These are phyloP conservation scores for Rhizopus microsporus DNA, from an alignment of 371 early-diverging fungal species.

Conservation along the genomic window DNA sequence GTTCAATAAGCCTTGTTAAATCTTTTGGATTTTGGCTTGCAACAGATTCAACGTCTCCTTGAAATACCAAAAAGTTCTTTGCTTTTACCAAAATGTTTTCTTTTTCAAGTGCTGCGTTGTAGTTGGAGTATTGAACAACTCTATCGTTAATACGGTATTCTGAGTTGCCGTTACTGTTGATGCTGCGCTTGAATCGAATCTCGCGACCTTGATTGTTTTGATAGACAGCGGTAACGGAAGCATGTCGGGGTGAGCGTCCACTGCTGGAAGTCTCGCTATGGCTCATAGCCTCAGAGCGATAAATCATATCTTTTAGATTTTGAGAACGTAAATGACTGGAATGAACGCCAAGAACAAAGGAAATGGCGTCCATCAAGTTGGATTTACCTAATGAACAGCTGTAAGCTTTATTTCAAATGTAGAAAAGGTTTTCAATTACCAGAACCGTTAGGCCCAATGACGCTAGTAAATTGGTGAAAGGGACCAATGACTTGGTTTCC, in stretches of 20 bases:
- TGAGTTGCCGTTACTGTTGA: constrained; percentile 73
- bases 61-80: constrained; percentile 98
- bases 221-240: constrained; percentile 82
- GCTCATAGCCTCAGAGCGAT: constrained; percentile 64
- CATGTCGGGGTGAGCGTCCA: constrained; percentile 52
- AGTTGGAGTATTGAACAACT: constrained; percentile 69
- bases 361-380: constrained; percentile 99
- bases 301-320: constrained; percentile 89
- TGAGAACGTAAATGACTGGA: constrained; percentile 86
- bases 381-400: constrained; percentile 80
- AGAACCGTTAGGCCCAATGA: constrained; percentile 99
- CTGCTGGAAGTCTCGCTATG: constrained; percentile 23
- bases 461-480: constrained; percentile 94
- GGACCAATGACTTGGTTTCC: constrained; percentile 94
- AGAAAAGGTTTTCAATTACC: constrained; percentile 51
- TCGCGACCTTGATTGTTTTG: constrained; percentile 59
- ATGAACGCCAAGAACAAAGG: constrained; percentile 96
- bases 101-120: constrained; percentile 77
- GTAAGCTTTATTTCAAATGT: not conserved
- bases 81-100: constrained; percentile 95
- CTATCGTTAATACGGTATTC: constrained; percentile 89
- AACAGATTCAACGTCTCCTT: constrained; percentile 98
- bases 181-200: constrained; percentile 66
- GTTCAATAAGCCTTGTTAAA: constrained; percentile 92
- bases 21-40: constrained; percentile 96